Evolutionary conservation across 768 basidiomycete genomes (phyloP).

Genomic region (Boletus eberwhitei): DNA sequence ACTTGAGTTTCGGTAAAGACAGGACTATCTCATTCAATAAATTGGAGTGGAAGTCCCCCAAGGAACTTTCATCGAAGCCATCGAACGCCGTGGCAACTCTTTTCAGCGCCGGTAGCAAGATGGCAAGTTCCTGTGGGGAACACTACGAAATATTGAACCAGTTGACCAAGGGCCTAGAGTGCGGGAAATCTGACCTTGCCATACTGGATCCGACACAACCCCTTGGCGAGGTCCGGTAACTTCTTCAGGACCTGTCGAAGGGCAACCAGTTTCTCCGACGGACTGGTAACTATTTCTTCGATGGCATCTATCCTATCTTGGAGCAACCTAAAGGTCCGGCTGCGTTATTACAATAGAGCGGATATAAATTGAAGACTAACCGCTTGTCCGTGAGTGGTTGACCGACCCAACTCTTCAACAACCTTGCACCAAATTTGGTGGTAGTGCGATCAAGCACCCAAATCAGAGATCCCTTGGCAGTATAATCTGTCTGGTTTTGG

Average conservation of each 20-base stretch:
- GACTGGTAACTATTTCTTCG: slow-evolving; percentile 68
- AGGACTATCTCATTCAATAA: slow-evolving; percentile 70
- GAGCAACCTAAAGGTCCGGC: slow-evolving; percentile 50
- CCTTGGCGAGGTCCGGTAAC: slow-evolving; percentile 85
- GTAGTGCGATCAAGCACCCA: slow-evolving; percentile 84
- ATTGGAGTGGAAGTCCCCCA: slow-evolving; percentile 58
- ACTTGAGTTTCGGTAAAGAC: slow-evolving; percentile 62
- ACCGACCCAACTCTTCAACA: slow-evolving; percentile 84
- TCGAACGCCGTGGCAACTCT: slow-evolving; percentile 67
- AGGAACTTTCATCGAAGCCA: slow-evolving; percentile 37
- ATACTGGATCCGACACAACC: slow-evolving; percentile 86
- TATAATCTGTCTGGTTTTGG: slow-evolving; percentile 81
- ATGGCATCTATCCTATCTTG: slow-evolving; percentile 80
- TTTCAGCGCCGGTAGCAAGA: slow-evolving; percentile 71
- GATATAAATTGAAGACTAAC: slow-evolving; percentile 37
- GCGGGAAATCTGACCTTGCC: slow-evolving; percentile 60
- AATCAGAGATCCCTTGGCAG: slow-evolving; percentile 70
- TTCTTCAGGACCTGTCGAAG: slow-evolving; percentile 68
- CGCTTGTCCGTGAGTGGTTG: slow-evolving; percentile 72
- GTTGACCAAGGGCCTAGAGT: background rate
- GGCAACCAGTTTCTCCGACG: slow-evolving; percentile 58
- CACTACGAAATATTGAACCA: slow-evolving; percentile 44
- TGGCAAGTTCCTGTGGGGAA: slow-evolving; percentile 75
- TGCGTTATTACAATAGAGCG: background rate
- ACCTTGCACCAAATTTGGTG: slow-evolving; percentile 84